Evolutionary conservation across 2,329 filamentous ascomycete species (phyloP), one percentile per base, ranked within the genome.

Genomic region (Thielaviopsis musarum): DNA sequence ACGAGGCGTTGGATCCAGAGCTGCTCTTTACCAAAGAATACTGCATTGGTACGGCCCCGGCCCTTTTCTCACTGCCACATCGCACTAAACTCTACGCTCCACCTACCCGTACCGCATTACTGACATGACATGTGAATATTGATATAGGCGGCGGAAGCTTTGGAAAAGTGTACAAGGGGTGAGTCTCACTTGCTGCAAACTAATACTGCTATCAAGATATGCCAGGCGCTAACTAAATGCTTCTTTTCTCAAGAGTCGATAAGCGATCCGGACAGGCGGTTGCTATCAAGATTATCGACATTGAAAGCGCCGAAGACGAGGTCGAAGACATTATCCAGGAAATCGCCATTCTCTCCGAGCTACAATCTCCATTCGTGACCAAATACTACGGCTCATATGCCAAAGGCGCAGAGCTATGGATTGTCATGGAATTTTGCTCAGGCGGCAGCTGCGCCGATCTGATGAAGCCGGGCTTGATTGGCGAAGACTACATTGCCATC

Each of bases 141-240:
- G 59, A 34, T 62, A 59, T 67, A 90, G 91, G 93, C 66, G 93
- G 93, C 66, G 93, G 93, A 63, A 97, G 91, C 72, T 98, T 98
- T 74, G 93, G 93, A 68, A 95, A 94, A 73, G 93, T 98, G 63
- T 98, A 91, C 80, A 97, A 97, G 80, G 93, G 93, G 88, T 91
- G 77, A 62, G 74, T 61, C 38, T 45, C 45, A 17, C 51, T 59
- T 45, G 5, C 48, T 38, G 15, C 30, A 34, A 41, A 7, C 51
- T 24, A 28, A 2, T 19, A 10, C 12, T n/a, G 4, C 30, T 28
- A 9, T n/a, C 17, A 30, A 7, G 28, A 53, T 24, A 34, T 34
- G 30, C 10, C 30, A 10, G 30, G 9, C 30, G 9, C 57, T 34
- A 41, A 34, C 38, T 30, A 24, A 26, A 1, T n/a, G 7, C 51